phyloP scores from a whole-genome alignment of 1,139 yeast genomes.

The Blastobotrys persicus region DNA sequence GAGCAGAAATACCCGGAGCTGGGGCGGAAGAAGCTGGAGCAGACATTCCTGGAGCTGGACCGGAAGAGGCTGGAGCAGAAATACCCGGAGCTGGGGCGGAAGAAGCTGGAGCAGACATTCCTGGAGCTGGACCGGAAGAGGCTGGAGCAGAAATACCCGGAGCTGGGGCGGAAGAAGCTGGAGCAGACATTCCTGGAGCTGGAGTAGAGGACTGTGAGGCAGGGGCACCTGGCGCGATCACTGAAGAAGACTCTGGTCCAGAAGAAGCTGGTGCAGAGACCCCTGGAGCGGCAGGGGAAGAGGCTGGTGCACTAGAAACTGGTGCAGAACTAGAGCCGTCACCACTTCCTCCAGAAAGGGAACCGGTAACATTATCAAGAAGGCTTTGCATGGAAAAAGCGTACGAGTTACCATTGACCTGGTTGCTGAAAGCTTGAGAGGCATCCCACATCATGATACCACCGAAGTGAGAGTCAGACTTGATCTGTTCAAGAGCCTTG shows the following conservation, averaged over 20 bases:
- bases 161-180: constrained; percentile 15
- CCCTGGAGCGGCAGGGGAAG: constrained; percentile 14
- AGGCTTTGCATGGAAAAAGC: constrained; percentile 46
- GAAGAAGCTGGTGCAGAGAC: constrained; percentile 18
- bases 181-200: constrained; percentile 13
- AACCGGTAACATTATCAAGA: constrained; percentile 31
- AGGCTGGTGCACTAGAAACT: too few species aligned
- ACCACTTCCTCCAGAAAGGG: constrained; percentile 17
- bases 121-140: constrained; percentile 10
- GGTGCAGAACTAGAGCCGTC: constrained; percentile 15
- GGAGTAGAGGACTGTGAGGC: constrained; percentile 16
- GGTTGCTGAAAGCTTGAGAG: constrained; percentile 66
- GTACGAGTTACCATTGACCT: constrained; percentile 45
- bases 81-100: constrained; percentile 18
- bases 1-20: too few species aligned
- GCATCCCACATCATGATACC: constrained; percentile 95
- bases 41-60: too few species aligned
- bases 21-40: constrained; percentile 20
- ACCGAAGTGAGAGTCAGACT: constrained; percentile 56
- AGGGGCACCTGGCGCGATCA: constrained; percentile 13
- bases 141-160: constrained; percentile 8
- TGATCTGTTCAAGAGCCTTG: constrained; percentile 36
- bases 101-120: constrained; percentile 16
- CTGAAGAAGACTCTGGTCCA: constrained; percentile 15
- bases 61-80: too few species aligned